Evolutionary conservation across 805 yeast genomes (phyloP), one percentile per base, ranked within the genome.

Genomic region (Saccharomycopsis olivae): DNA sequence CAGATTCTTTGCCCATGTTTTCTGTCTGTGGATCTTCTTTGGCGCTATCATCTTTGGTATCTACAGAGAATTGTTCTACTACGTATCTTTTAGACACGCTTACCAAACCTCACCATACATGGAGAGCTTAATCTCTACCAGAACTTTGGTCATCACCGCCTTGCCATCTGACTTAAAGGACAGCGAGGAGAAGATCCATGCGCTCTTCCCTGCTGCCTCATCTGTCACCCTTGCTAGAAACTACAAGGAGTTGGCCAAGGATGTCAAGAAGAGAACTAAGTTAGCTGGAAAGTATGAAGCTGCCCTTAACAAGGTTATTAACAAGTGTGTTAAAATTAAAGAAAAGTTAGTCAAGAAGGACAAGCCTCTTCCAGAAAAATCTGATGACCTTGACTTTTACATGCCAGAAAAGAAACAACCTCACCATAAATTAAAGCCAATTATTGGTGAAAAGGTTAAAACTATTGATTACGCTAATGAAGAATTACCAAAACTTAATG

Each of bases 401-500:
- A 74, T 86, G 46, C 69, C 72, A 3, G 64, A 61, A 36, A 79
- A 81, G 60, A 87, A 86, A 65, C 72, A 89, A 51, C 96, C 96
- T 35, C 78, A 84, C 25, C 89, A 85, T 60, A 73, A 73, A 48
- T 68, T 86, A 51, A 73, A 72, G 53, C 75, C 75, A 41, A 59
- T 82, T 43, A 67, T 79, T 50, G 94, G 96, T 44, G 61, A 82
- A 60, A 88, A 88, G 62, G 95, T 88, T 41, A 79, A 80, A 52
- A 81, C 96, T 25, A 71, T 89, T 53, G 72, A 78, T 38, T 81
- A 86, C 54, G 76, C 81, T 46, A 68, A 73, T 38, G 75, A 76
- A 48, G 69, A 69, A 50, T 59, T 88, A 38, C 79, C 78, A 17
- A 82, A 80, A 49, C 66, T 80, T 53, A 85, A 83, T 59, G 64